phyloP scores from a whole-genome alignment of 2,329 filamentous ascomycete species.

The Exophiala spinifera region DNA sequence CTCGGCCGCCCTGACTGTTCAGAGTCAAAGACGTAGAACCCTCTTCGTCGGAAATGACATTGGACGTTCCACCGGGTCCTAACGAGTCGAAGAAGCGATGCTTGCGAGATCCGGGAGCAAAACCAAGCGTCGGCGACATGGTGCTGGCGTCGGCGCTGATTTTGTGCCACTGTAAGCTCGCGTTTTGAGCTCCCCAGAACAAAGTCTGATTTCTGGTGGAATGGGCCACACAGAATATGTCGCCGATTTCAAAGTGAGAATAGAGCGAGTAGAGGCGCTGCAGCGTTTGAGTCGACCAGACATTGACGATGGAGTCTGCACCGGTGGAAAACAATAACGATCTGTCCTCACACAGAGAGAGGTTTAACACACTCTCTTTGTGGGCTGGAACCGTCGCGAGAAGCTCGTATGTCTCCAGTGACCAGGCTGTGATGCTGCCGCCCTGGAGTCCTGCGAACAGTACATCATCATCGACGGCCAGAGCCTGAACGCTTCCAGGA shows the following conservation, averaged over 20 bases:
- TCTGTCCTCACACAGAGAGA: constrained; percentile 74
- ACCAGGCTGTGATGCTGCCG: constrained; percentile 89
- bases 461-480: constrained; percentile 74
- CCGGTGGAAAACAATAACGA: constrained; percentile 84
- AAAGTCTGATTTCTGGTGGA: constrained; percentile 74
- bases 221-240: constrained; percentile 93
- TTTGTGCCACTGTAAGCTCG: constrained; percentile 63
- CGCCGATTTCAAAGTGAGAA: constrained; percentile 88
- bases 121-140: constrained; percentile 60
- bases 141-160: constrained; percentile 62
- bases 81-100: constrained; percentile 88
- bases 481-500: constrained; percentile 56
- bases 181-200: constrained; percentile 87
- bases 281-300: constrained; percentile 77
- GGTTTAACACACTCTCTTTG: constrained; percentile 81
- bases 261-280: constrained; percentile 82
- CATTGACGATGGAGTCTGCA: constrained; percentile 89
- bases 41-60: constrained; percentile 40
- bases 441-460: constrained; percentile 92
- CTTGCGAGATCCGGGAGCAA: constrained; percentile 69
- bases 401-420: constrained; percentile 80
- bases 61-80: constrained; percentile 75
- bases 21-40: constrained; percentile 46
- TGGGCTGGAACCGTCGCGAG: constrained; percentile 79
- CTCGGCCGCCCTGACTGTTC: constrained; percentile 57